These are phyloP conservation scores for Thelonectria blattea DNA, from an alignment of 2,329 filamentous ascomycete species.

Conservation along the genomic window DNA sequence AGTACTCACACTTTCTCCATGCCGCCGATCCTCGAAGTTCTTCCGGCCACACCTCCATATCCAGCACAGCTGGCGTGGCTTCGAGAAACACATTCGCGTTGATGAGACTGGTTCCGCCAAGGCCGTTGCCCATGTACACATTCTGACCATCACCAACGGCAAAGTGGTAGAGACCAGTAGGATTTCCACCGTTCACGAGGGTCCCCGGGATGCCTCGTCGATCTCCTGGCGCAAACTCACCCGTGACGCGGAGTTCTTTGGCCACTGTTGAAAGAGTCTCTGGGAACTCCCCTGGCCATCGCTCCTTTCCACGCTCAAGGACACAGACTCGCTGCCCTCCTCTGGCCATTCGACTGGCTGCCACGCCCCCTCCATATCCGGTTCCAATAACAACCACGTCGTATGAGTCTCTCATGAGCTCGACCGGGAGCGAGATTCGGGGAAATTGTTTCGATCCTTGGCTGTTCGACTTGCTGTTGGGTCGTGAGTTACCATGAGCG, in stretches of 20 bases:
- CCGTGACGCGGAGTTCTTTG: slow-evolving; percentile 62
- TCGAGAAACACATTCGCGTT: slow-evolving; percentile 72
- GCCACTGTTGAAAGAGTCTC: slow-evolving; percentile 52
- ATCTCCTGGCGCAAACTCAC: slow-evolving; percentile 47
- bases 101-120: slow-evolving; percentile 70
- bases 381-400: slow-evolving; percentile 73
- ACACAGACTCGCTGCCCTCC: slow-evolving; percentile 64
- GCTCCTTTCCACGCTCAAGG: slow-evolving; percentile 68
- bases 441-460: slow-evolving; percentile 46
- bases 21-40: slow-evolving; percentile 55
- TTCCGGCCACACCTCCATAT: slow-evolving; percentile 62
- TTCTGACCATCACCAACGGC: slow-evolving; percentile 69
- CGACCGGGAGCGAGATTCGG: slow-evolving; percentile 61
- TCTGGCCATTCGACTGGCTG: slow-evolving; percentile 68
- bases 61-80: slow-evolving; percentile 60
- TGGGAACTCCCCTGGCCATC: slow-evolving; percentile 71
- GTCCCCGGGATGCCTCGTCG: slow-evolving; percentile 19
- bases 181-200: slow-evolving; percentile 52
- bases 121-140: slow-evolving; percentile 65
- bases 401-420: slow-evolving; percentile 62
- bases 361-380: slow-evolving; percentile 71
- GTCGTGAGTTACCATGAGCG: background rate
- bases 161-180: slow-evolving; percentile 68
- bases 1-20: slow-evolving; percentile 56
- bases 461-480: background rate